Evolutionary conservation across 257 asterid genomes (phyloP), one percentile per base, ranked within the genome.

Genomic region (Primulina tabacum): DNA sequence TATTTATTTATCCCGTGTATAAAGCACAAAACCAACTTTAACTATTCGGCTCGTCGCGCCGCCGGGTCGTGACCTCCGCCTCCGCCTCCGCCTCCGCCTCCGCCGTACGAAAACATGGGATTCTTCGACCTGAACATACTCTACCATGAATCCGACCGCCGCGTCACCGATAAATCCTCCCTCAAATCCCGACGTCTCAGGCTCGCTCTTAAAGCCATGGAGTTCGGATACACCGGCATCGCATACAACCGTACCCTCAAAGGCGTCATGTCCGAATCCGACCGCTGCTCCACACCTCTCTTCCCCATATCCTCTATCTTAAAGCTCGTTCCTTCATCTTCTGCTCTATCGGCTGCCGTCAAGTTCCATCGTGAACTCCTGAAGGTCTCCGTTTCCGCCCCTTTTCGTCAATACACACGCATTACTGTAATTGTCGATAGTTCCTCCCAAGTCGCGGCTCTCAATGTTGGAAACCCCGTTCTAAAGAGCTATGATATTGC

Each of bases 391-490:
- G 84, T 80, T 78, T 81, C 91, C 0, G 59, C 90, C 58, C 87
- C 92, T 30, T 90, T 90, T 68, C 96, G 96, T 62, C 99, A 93
- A 82, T 90, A 85, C 79, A 83, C 90, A 10, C 92, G 96, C 32
- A 81, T 90, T 62, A 90, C 96, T 16, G 94, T 89, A 29, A 70
- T 86, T 52, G 86, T 87, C 26, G 92, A 90, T 73, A 74, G 40
- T 62, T 77, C 86, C 0, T 77, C 91, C 35, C 97, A 90, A 71
- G 88, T 85, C 8, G 75, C 85, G 30, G 82, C 91, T 21, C 87
- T 92, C 66, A 90, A 92, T 67, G 74, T 84, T 6, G 90, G 93
- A 8, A 92, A 90, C 73, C 95, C 92, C 4, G 63, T 93, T 2
- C 78, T 90, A 35, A 89, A 76, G 80, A 86, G 83, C 74, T 90